Evolutionary conservation across 1,284 basidiomycete genomes (phyloP).

Genomic region (Tilletia caries): DNA sequence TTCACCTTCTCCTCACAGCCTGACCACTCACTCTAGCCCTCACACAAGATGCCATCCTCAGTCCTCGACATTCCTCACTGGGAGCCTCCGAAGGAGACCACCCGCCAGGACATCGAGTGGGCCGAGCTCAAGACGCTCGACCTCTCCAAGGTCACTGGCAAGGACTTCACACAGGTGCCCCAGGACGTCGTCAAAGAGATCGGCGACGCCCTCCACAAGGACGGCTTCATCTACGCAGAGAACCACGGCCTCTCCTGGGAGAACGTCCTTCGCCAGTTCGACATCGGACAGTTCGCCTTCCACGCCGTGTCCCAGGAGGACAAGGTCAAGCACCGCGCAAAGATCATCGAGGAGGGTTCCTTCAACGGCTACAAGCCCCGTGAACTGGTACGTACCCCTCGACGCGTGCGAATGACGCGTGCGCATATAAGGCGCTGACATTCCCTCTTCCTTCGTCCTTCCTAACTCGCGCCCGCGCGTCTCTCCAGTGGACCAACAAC

Average conservation of each 20-base stretch:
- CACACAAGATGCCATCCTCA: slow-evolving; percentile 11
- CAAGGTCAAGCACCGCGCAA: slow-evolving; percentile 45
- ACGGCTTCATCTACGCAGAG: slow-evolving; percentile 51
- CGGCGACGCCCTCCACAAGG: slow-evolving; percentile 39
- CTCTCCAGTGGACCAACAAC: slow-evolving; percentile 52
- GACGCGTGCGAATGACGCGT: too few relatives aligned
- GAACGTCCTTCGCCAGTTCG: slow-evolving; percentile 48
- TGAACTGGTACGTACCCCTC: slow-evolving; percentile 27
- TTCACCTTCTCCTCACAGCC: background rate
- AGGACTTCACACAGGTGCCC: slow-evolving; percentile 43
- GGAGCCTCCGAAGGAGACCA: slow-evolving; percentile 39
- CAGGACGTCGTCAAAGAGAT: slow-evolving; percentile 35
- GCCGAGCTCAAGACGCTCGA: slow-evolving; percentile 49
- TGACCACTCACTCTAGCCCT: background rate
- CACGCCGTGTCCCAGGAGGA: slow-evolving; percentile 39
- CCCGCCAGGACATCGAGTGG: slow-evolving; percentile 46
- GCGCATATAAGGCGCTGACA: too few relatives aligned
- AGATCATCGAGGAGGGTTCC: slow-evolving; percentile 41
- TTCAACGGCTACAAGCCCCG: slow-evolving; percentile 57
- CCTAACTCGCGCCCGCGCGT: too few relatives aligned
- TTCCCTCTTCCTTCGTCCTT: too few relatives aligned
- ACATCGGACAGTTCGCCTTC: slow-evolving; percentile 51
- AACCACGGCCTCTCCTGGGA: slow-evolving; percentile 49
- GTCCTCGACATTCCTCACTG: slow-evolving; percentile 36
- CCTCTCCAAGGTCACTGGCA: slow-evolving; percentile 40